Conservation (phyloP, 768 basidiomycete genomes). For the Lactarius hatsudake region DNA sequence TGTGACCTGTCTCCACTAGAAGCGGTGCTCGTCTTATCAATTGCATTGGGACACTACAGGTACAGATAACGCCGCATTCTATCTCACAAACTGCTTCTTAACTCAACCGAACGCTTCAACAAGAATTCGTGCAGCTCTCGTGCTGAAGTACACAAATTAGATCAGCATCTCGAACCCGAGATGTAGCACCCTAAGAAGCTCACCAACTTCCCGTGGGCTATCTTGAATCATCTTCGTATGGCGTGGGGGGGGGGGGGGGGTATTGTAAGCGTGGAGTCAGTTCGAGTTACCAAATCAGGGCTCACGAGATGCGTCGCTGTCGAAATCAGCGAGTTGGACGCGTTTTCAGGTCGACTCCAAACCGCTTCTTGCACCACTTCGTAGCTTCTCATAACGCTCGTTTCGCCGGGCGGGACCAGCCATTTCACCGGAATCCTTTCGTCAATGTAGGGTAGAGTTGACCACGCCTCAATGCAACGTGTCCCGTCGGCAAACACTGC, state of each 20-base stretch:
- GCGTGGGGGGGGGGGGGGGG: background rate
- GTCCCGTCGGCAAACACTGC: conserved; percentile 52
- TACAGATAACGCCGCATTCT: background rate
- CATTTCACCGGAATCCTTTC: conserved; percentile 51
- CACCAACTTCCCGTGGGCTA: conserved; percentile 25
- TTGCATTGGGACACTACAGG: background rate
- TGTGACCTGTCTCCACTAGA: background rate
- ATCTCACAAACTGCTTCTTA: conserved; percentile 15
- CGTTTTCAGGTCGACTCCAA: conserved; percentile 38
- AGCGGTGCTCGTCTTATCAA: background rate
- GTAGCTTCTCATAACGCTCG: conserved; percentile 19
- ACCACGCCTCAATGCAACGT: conserved; percentile 39
- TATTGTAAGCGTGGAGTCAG: background rate
- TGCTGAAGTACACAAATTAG: conserved; percentile 4
- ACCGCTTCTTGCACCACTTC: conserved; percentile 27
- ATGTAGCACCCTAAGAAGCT: conserved; percentile 9
- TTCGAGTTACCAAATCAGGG: conserved; percentile 1
- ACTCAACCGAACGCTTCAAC: background rate
- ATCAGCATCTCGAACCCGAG: background rate
- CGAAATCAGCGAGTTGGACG: conserved; percentile 34
- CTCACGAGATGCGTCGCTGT: conserved; percentile 35
- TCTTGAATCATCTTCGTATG: conserved; percentile 24
- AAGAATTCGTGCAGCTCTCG: conserved; percentile 25
- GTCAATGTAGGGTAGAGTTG: conserved; percentile 41
- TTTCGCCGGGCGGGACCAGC: conserved; percentile 50